These are phyloP conservation scores for Dentipellis sp. DNA, from an alignment of 768 basidiomycete genomes.

Conservation along the genomic window DNA sequence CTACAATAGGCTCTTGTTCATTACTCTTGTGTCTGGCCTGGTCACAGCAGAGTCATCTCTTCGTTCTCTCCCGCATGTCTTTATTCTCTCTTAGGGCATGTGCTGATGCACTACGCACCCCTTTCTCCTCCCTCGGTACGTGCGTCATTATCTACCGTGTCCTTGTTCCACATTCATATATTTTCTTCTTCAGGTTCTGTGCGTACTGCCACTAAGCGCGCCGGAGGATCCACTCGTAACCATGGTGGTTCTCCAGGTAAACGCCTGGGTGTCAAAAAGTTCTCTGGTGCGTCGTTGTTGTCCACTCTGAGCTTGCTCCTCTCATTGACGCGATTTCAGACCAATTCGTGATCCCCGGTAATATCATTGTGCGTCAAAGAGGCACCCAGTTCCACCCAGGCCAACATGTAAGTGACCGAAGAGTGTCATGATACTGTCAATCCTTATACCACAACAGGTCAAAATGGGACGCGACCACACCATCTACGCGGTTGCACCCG, in stretches of 20 bases:
- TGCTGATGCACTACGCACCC: constrained; percentile 27
- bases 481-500: constrained; percentile 81
- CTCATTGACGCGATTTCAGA: constrained; percentile 36
- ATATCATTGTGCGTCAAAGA: constrained; percentile 93
- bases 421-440: not conserved
- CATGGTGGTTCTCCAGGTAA: constrained; percentile 90
- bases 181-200: constrained; percentile 38
- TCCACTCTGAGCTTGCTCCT: not conserved
- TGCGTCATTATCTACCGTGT: not conserved
- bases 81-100: constrained; percentile 37
- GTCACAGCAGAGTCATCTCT: not conserved
- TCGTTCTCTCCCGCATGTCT: constrained; percentile 26
- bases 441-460: not conserved
- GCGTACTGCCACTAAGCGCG: constrained; percentile 93
- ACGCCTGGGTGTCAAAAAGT: constrained; percentile 92
- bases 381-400: constrained; percentile 91
- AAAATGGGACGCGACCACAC: constrained; percentile 86
- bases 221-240: constrained; percentile 90
- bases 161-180: constrained; percentile 4
- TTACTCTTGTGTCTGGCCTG: not conserved
- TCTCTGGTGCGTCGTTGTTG: constrained; percentile 58
- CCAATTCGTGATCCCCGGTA: constrained; percentile 86
- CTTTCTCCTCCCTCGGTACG: constrained; percentile 40
- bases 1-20: not conserved
- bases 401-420: constrained; percentile 59